phyloP scores from a whole-genome alignment of 2,329 filamentous ascomycete species.

The Curvularia spicifera region DNA sequence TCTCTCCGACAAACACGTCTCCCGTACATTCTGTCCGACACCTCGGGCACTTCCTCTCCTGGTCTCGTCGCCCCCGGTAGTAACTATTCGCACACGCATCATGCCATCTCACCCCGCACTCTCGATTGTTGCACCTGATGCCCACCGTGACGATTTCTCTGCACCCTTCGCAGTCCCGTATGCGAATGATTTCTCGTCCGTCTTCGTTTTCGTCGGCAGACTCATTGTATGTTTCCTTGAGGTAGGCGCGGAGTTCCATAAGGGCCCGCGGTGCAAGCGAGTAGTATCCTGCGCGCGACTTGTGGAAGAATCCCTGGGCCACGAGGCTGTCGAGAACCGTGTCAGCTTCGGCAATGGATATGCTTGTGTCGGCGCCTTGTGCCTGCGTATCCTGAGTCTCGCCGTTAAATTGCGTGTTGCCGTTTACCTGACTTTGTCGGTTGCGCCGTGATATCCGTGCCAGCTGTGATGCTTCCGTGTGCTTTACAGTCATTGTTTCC shows the following conservation, averaged over 20 bases:
- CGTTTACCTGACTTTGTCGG: constrained; percentile 38
- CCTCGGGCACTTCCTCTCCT: constrained; percentile 37
- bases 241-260: constrained; percentile 83
- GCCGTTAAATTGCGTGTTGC: constrained; percentile 36
- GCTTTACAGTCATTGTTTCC: constrained; percentile 82
- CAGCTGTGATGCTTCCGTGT: constrained; percentile 78
- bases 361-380: constrained; percentile 50
- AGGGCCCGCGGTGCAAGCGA: constrained; percentile 76
- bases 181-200: constrained; percentile 60
- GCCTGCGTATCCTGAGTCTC: constrained; percentile 51
- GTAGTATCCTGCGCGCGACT: constrained; percentile 74
- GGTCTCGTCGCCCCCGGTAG: constrained; percentile 29
- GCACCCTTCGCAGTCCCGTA: constrained; percentile 89
- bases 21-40: constrained; percentile 43
- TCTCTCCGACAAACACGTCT: constrained; percentile 61
- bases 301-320: constrained; percentile 83
- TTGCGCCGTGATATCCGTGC: constrained; percentile 52
- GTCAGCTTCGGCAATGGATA: constrained; percentile 82
- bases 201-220: constrained; percentile 61
- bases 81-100: constrained; percentile 44
- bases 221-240: constrained; percentile 91
- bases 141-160: constrained; percentile 83
- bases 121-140: constrained; percentile 36
- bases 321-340: constrained; percentile 72
- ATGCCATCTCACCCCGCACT: constrained; percentile 44